These are phyloP conservation scores for Chrysoporthe austroafricana DNA, from an alignment of 2,329 filamentous ascomycete species.

Conservation along the genomic window DNA sequence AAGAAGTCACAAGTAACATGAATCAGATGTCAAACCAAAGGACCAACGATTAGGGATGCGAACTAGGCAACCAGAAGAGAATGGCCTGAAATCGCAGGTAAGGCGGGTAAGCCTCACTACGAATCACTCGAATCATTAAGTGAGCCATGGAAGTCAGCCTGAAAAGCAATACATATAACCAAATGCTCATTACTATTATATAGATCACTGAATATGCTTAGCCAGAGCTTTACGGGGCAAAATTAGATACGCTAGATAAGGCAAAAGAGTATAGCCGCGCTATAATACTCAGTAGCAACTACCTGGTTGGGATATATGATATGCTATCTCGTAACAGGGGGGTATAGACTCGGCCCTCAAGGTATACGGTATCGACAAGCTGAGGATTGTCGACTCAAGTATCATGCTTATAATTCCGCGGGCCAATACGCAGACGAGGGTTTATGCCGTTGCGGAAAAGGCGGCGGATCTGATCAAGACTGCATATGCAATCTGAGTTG, in stretches of 20 bases:
- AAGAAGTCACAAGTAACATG: too few species aligned
- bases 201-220: neutral
- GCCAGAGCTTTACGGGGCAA: neutral
- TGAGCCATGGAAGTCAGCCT: too few species aligned
- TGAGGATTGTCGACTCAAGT: constrained; percentile 16
- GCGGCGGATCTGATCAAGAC: constrained; percentile 10
- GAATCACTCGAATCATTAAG: too few species aligned
- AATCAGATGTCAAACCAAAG: too few species aligned
- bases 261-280: constrained; percentile 10
- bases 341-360: constrained; percentile 5
- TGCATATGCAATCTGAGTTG: neutral
- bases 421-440: constrained; percentile 10
- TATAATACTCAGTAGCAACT: constrained; percentile 8
- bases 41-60: too few species aligned
- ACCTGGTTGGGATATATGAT: neutral
- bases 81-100: too few species aligned
- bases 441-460: constrained; percentile 14
- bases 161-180: too few species aligned
- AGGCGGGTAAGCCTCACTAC: too few species aligned
- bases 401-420: constrained; percentile 17
- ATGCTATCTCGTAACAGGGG: constrained; percentile 17
- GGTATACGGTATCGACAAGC: constrained; percentile 6
- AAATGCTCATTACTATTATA: too few species aligned
- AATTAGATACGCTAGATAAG: neutral
- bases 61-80: too few species aligned